Evolutionary conservation across 2,329 filamentous ascomycete species (phyloP), one percentile per base, ranked within the genome.

Genomic region (Aureobasidium zeae): DNA sequence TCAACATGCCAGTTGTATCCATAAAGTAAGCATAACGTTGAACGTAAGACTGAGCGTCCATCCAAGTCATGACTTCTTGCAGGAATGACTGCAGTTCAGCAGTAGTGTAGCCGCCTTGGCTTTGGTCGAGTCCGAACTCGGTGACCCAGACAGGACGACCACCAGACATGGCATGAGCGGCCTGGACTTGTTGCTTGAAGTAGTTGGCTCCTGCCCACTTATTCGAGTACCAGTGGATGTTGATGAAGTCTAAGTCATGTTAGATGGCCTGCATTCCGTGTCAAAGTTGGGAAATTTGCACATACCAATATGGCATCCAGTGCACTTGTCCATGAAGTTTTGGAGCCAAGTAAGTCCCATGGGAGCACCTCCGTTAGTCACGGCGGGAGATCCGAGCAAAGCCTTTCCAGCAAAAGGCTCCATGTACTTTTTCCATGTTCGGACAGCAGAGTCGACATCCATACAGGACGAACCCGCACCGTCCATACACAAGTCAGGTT

Each of bases 181-280:
- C 31, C 28, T 52, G 16, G 16, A 56, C 48, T 71, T 74, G 78
- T 56, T 79, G 49, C 22, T 61, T 56, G 39, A 57, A 49, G 46
- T 55, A 57, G 22, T 25, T 44, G 0, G 54, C 56, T 20, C 57
- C 58, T 24, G 57, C 58, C 28, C 52, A 55, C 16, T 49, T 45
- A 47, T 56, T 53, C 31, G 33, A 46, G 63, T 81, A 81, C 74
- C 76, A 80, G 61, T 81, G 77, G 22, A 74, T 62, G 54, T 69
- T 66, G 61, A 76, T 74, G 57, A 78, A 79, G 59, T 80, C 74
- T n/a, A n/a, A n/a, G n/a, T n/a, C n/a, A n/a, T n/a, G n/a, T n/a
- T n/a, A n/a, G n/a, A n/a, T n/a, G n/a, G n/a, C n/a, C n/a, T 26
- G 45, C n/a, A n/a, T n/a, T n/a, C n/a, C n/a, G n/a, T n/a, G n/a